Percentiles rank a stretch among this genome's conserved stretches.
phyloP scores from a whole-genome alignment of 2,329 filamentous ascomycete species.

The Fusarium transvaalense region DNA sequence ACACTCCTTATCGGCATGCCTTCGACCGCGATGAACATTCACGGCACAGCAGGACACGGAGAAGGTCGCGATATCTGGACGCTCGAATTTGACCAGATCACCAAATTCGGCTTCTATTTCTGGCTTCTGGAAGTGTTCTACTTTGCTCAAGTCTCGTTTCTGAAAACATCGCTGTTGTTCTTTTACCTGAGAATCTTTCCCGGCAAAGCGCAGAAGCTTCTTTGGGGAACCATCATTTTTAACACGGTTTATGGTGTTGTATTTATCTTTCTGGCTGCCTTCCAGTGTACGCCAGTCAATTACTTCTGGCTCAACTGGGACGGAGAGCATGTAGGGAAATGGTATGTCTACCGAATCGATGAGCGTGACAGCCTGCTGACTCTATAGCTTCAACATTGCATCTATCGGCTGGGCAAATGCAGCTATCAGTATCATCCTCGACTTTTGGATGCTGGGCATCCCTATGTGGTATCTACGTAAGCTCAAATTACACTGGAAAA shows the following conservation, averaged over 20 bases:
- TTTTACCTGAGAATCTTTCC: slow-evolving; percentile 60
- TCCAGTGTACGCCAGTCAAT: slow-evolving; percentile 56
- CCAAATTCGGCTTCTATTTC: slow-evolving; percentile 48
- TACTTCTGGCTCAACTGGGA: slow-evolving; percentile 60
- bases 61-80: slow-evolving; percentile 55
- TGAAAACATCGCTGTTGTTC: slow-evolving; percentile 57
- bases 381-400: background rate
- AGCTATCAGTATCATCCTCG: slow-evolving; percentile 56
- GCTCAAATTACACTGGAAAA: slow-evolving; percentile 55
- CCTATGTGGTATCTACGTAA: slow-evolving; percentile 55
- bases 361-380: background rate
- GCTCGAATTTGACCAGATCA: slow-evolving; percentile 39
- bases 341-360: slow-evolving; percentile 37
- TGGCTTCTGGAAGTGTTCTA: slow-evolving; percentile 56
- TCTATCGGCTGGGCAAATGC: slow-evolving; percentile 59
- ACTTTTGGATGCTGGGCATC: slow-evolving; percentile 58
- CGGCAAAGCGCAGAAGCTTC: slow-evolving; percentile 40
- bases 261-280: slow-evolving; percentile 53
- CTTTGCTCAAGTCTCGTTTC: slow-evolving; percentile 53
- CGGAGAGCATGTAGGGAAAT: slow-evolving; percentile 55
- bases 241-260: slow-evolving; percentile 48
- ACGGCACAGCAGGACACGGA: slow-evolving; percentile 45
- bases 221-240: slow-evolving; percentile 53
- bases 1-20: slow-evolving; percentile 42
- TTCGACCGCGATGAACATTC: slow-evolving; percentile 42